Base-by-base conservation (phyloP, 225 moss, liverwort and hornwort genomes). In the Physcomitrium patens region DNA sequence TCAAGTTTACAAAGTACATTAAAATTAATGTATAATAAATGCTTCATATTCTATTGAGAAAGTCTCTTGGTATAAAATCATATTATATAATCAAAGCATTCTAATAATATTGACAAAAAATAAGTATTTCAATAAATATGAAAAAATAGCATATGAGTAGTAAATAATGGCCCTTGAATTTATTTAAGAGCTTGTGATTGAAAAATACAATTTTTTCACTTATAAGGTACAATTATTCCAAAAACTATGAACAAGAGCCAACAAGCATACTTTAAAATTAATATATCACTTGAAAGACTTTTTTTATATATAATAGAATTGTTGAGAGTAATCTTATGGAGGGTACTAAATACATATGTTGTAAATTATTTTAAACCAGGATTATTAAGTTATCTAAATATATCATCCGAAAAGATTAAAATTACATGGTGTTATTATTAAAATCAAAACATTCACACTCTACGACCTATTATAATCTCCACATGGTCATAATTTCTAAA, bases 211-310 rank as follows among this genome's bases (percentile, higher is more conserved):
- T 31, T 37, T 47, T 0, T 15, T 15, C 16, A 31, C 15, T 48
- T 46, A 19, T 51, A 48, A 9, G 28, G 19, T 57, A 16, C 67
- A 41, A 9, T 67, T 11, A 74, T n/a, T 9, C 17, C 8, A 65
- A 10, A 18, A 46, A 56, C 45, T 65, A 53, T 9, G 17, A 53
- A 13, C 12, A 16, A 53, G 53, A 13, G 17, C 53, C 17, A 27
- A 24, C 67, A 15, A 67, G 69, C 83, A 69, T 79, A 91, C 91
- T 83, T 81, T 88, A 1, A 76, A 80, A 45, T 86, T 87, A 67
- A 91, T 91, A 67, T 91, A 91, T 48, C 88, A 84, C 76, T 91
- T 86, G 44, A 91, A 91, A 8, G 91, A 85, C 76, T 91, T 88
- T 73, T 83, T 91, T 69, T 91, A 91, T 76, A 88, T 86, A 79